Percentiles rank a stretch among this genome's conserved stretches.
Evolutionary conservation across 2,329 filamentous ascomycete species (phyloP).

Genomic region (Neonectria coccinea): DNA sequence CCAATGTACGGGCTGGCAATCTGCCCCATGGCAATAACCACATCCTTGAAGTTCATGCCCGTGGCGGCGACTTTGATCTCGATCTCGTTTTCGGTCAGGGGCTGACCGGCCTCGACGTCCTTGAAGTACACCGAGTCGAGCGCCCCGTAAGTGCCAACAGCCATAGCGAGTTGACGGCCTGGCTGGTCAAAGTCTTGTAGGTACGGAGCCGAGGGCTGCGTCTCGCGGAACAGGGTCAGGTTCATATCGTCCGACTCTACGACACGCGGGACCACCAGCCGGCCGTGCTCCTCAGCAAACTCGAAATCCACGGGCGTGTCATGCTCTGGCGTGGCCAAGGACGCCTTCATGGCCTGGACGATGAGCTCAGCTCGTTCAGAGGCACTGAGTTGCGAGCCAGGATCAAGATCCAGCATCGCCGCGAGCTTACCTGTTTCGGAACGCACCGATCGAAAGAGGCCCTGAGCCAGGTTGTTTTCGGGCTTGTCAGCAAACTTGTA

Average conservation of each 20-base stretch:
- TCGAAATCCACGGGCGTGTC: slow-evolving; percentile 44
- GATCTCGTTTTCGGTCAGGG: slow-evolving; percentile 52
- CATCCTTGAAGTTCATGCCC: slow-evolving; percentile 61
- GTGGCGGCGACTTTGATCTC: slow-evolving; percentile 58
- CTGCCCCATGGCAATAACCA: slow-evolving; percentile 57
- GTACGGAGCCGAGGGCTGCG: slow-evolving; percentile 43
- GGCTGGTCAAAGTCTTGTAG: slow-evolving; percentile 54
- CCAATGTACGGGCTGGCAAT: slow-evolving; percentile 50
- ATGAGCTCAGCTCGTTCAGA: slow-evolving; percentile 50
- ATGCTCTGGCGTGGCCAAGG: slow-evolving; percentile 33
- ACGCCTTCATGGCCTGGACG: slow-evolving; percentile 41
- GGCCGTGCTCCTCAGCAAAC: slow-evolving; percentile 46
- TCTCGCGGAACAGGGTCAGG: slow-evolving; percentile 44
- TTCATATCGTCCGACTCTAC: slow-evolving; percentile 45
- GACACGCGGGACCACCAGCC: slow-evolving; percentile 46
- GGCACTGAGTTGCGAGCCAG: slow-evolving; percentile 46
- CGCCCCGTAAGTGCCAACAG: slow-evolving; percentile 53
- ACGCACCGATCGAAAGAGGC: slow-evolving; percentile 59
- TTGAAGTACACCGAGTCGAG: slow-evolving; percentile 57
- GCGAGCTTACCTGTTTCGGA: slow-evolving; percentile 60
- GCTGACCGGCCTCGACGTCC: slow-evolving; percentile 44
- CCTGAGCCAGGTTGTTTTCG: slow-evolving; percentile 58
- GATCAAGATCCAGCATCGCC: slow-evolving; percentile 60
- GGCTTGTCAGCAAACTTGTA: slow-evolving; percentile 49
- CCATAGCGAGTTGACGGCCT: slow-evolving; percentile 51